Evolutionary conservation across 305 asterid species (phyloP), one percentile per base, ranked within the genome.

Genomic region (Fraxinus angustifolia): DNA sequence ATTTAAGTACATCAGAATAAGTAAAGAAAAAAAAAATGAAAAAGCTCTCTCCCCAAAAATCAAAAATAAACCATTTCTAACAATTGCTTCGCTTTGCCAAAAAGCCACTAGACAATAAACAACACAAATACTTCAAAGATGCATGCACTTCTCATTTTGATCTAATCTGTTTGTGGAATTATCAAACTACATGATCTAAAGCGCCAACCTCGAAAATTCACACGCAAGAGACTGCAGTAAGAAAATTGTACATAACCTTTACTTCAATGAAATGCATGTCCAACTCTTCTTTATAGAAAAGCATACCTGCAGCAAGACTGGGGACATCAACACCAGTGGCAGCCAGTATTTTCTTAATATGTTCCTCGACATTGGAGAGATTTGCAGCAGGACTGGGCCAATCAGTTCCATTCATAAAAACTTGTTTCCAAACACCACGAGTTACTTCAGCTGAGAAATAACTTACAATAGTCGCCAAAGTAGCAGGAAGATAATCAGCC

Each of bases 361-460:
- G 97, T 85, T 92, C 97, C 92, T 96, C 98, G 31, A 96, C 99
- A 81, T 88, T 88, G 75, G 92, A 88, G 77, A 96, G 95, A 88
- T 96, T 96, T 79, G 98, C 96, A 53, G 95, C 98, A 30, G 99
- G 99, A 81, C 99, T 96, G 6, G 99, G 99, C 99, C 99, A 96
- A 88, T 96, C 99, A 0, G 98, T 93, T 80, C 99, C 99, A 78
- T 96, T 96, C 99, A 96, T 96, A 81, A 87, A 90, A 85, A 92
- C 98, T 16, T 95, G 91, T 85, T 96, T 94, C 99, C 99, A 96
- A 34, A 96, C 91, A 65, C 98, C 99, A 78, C 99, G 99, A 71
- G 97, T 94, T 73, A 96, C 98, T 91, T 96, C 98, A 80, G 99
- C 99, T 23, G 99, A 96, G 90, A 96, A 92, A 87, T 94, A 96